Percentiles rank a stretch among this genome's conserved stretches.
These are phyloP conservation scores for Coriolopsis trogii DNA, from an alignment of 1,284 basidiomycete species.

Conservation along the genomic window DNA sequence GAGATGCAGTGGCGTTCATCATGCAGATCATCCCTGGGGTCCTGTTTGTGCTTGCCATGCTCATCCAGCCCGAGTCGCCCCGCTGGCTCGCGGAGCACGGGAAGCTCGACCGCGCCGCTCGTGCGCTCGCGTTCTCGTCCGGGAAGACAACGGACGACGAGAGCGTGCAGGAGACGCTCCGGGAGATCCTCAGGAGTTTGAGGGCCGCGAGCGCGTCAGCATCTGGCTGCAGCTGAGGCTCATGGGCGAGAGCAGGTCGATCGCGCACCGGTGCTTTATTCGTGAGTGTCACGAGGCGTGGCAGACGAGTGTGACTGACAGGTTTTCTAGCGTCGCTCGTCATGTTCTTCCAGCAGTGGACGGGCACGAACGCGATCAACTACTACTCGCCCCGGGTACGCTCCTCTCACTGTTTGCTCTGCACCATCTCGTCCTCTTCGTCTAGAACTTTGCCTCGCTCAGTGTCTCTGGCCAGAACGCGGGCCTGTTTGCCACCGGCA, in stretches of 20 bases:
- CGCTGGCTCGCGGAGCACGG: conserved; percentile 82
- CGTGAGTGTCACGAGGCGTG: too few species aligned
- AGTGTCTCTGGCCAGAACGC: neutral
- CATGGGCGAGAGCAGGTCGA: conserved; percentile 52
- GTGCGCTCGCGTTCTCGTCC: conserved; percentile 64
- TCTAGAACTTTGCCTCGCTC: conserved; percentile 1
- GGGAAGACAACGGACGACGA: conserved; percentile 50
- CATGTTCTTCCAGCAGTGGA: too few species aligned
- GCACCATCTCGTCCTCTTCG: too few species aligned
- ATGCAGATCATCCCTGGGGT: conserved; percentile 73
- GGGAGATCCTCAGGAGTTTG: conserved; percentile 74
- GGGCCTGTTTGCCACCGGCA: conserved; percentile 42
- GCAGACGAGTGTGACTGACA: too few species aligned
- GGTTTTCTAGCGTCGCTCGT: too few species aligned
- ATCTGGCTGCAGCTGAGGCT: conserved; percentile 16
- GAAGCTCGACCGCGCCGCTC: conserved; percentile 60
- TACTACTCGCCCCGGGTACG: conserved; percentile 41
- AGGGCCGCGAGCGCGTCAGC: conserved; percentile 51
- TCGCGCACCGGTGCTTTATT: too few species aligned
- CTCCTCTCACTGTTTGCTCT: too few species aligned
- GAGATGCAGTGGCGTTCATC: conserved; percentile 60
- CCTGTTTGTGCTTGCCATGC: conserved; percentile 63
- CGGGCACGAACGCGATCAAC: conserved; percentile 92
- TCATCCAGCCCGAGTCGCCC: conserved; percentile 80
- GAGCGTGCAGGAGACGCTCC: conserved; percentile 59